Conservation (phyloP, 2,329 filamentous ascomycete genomes). For the Trichoderma gracile region DNA sequence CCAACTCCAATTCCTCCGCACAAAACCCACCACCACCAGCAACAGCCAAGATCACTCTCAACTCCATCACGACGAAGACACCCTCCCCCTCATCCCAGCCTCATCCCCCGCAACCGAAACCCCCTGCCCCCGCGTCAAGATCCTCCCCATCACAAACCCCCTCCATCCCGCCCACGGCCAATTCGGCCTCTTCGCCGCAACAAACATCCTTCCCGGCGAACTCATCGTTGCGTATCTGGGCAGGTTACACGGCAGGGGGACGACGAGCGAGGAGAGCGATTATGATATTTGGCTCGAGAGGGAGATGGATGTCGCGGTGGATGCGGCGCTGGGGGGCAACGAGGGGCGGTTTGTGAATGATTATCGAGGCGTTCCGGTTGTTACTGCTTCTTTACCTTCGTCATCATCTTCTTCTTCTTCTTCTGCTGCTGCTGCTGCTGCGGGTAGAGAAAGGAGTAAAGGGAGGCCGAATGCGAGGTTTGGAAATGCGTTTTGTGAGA, state of each 20-base stretch:
- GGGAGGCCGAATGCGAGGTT: constrained; percentile 60
- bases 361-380: constrained; percentile 55
- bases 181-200: constrained; percentile 60
- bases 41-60: background rate
- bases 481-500: constrained; percentile 62
- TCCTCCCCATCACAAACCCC: constrained; percentile 52
- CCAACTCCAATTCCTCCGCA: constrained; percentile 46
- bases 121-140: constrained; percentile 53
- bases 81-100: constrained; percentile 29
- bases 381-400: too few species aligned
- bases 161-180: constrained; percentile 61
- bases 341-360: constrained; percentile 69
- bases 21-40: constrained; percentile 6
- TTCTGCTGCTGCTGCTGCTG: too few species aligned
- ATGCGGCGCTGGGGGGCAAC: constrained; percentile 59
- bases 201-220: constrained; percentile 52
- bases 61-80: constrained; percentile 22
- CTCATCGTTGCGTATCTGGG: constrained; percentile 65
- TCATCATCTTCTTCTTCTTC: too few species aligned
- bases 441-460: constrained; percentile 25
- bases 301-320: constrained; percentile 58
- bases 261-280: constrained; percentile 44
- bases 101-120: constrained; percentile 40
- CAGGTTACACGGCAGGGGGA: constrained; percentile 49
- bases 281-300: constrained; percentile 66